phyloP scores from a whole-genome alignment of 2,329 filamentous ascomycete genomes.

The Penicillium thymicola region DNA sequence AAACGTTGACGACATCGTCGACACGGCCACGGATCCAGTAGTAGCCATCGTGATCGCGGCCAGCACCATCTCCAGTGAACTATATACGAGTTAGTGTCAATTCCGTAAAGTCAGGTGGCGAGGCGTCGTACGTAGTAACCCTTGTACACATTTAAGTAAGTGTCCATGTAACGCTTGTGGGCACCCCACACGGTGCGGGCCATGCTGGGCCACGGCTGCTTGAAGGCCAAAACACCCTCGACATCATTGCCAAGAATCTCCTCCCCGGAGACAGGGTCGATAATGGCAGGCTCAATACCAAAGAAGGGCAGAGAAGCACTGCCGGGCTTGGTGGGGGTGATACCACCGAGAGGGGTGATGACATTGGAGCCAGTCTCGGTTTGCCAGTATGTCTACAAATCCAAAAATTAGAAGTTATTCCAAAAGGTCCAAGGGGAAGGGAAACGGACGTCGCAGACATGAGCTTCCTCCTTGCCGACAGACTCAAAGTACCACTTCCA shows the following conservation, averaged over 20 bases:
- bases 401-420: conserved; percentile 8
- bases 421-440: not conserved
- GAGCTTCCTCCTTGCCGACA: conserved; percentile 88
- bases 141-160: conserved; percentile 95
- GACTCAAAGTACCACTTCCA: conserved; percentile 99
- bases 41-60: conserved; percentile 94
- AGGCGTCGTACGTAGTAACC: conserved; percentile 79
- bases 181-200: conserved; percentile 95
- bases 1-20: conserved; percentile 97
- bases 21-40: conserved; percentile 99
- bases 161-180: conserved; percentile 98
- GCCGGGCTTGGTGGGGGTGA: conserved; percentile 95
- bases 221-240: conserved; percentile 94
- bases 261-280: conserved; percentile 91
- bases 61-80: conserved; percentile 74
- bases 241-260: conserved; percentile 95
- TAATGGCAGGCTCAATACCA: conserved; percentile 94
- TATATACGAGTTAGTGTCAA: conserved; percentile 20
- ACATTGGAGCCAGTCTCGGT: conserved; percentile 97
- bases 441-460: conserved; percentile 82
- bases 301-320: conserved; percentile 97
- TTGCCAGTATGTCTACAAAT: conserved; percentile 91
- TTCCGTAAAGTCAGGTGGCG: not conserved
- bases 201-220: conserved; percentile 98
- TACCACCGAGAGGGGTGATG: conserved; percentile 86